Base-by-base conservation (phyloP, 164 flowering plant species). In the Nelumbo lutea region DNA sequence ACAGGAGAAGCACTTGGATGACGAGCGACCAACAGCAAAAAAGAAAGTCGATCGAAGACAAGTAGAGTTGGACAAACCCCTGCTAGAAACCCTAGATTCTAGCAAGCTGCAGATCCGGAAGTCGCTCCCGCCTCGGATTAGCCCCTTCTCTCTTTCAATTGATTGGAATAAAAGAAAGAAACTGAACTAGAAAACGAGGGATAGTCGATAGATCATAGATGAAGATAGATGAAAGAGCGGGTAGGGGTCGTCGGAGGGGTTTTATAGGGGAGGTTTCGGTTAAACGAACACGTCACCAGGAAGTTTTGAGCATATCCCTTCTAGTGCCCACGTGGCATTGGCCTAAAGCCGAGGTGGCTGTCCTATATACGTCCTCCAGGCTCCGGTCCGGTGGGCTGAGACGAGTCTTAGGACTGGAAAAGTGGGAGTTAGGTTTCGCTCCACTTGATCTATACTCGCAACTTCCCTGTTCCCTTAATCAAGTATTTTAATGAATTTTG, bases 221-320 rank as follows among this genome's bases (percentile, higher is more conserved):
- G 55, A 51, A 51, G 55, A 52, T 4, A 7, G 51, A 11, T 13
- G 51, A 40, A 50, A n/a, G 5, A 11, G 15, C 42, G 45, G 27
- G 38, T 61, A 0, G 42, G 53, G 9, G 53, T 38, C 1, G 61
- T 38, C 27, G 8, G 39, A 47, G 41, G 40, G 52, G 6, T 43
- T 61, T 57, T 66, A 72, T 72, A 52, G 11, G 53, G 14, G 50
- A 10, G 48, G 65, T 45, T 50, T 5, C 43, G 38, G 68, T 60
- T 64, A 61, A 46, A 40, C 43, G 45, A 2, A 74, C 77, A 73
- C 71, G 76, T 68, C 71, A 69, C 41, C 69, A 52, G 14, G 57
- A 56, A 59, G 61, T 68, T 70, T 73, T 42, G 71, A 67, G 76
- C 58, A 62, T 73, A 73, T 73, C 76, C 62, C 63, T 68, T 68